Evolutionary conservation across 2,329 filamentous ascomycete species (phyloP).

Genomic region (Arthrinium phaeospermum): DNA sequence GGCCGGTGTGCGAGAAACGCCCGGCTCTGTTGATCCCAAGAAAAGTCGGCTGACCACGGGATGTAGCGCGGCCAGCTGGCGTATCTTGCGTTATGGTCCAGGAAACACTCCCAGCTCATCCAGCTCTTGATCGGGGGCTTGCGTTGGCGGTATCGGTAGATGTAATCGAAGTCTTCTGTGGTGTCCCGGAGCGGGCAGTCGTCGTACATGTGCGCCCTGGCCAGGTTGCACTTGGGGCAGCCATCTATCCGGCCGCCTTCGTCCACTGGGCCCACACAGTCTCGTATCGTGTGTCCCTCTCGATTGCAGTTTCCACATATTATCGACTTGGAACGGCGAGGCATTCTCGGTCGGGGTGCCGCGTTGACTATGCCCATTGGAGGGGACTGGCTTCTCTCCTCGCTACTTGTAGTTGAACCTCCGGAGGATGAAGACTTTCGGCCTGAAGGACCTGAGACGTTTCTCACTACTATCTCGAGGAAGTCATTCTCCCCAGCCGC

Average conservation of each 20-base stretch:
- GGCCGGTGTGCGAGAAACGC: slow-evolving; percentile 16
- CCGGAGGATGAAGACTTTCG: background rate
- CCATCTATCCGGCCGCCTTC: slow-evolving; percentile 22
- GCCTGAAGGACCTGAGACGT: slow-evolving; percentile 1
- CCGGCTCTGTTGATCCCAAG: slow-evolving; percentile 17
- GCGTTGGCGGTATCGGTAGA: slow-evolving; percentile 22
- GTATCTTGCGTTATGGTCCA: background rate
- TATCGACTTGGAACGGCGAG: background rate
- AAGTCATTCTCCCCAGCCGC: slow-evolving; percentile 19
- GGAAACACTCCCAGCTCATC: slow-evolving; percentile 21
- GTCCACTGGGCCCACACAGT: slow-evolving; percentile 24
- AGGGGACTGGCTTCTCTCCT: background rate
- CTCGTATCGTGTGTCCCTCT: slow-evolving; percentile 20
- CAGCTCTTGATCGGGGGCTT: slow-evolving; percentile 23
- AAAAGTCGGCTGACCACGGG: slow-evolving; percentile 23
- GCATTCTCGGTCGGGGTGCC: slow-evolving; percentile 12
- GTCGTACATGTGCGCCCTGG: slow-evolving; percentile 19
- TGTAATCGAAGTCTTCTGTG: slow-evolving; percentile 21
- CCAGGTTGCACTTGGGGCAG: slow-evolving; percentile 24
- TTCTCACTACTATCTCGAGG: slow-evolving; percentile 21
- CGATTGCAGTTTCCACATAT: slow-evolving; percentile 20
- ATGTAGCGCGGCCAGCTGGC: slow-evolving; percentile 22
- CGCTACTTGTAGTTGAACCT: background rate
- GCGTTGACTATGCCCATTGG: background rate
- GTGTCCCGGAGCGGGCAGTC: background rate